phyloP scores from a whole-genome alignment of 495 filamentous ascomycete species.

The Aspergillus wentii region DNA sequence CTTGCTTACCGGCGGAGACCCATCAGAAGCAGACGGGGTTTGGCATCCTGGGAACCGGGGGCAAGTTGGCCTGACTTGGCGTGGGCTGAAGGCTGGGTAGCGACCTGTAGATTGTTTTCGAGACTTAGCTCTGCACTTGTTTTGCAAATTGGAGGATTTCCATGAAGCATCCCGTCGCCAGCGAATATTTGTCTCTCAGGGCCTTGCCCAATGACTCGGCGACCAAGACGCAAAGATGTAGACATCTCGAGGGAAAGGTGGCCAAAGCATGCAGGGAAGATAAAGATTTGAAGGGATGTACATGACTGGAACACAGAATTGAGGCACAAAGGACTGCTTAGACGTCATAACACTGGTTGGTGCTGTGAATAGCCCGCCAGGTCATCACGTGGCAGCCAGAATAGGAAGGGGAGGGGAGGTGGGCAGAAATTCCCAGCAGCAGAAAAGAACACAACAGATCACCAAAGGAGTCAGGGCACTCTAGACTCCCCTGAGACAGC shows the following conservation, averaged over 20 bases:
- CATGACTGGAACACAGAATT: neutral
- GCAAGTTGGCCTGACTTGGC: constrained; percentile 23
- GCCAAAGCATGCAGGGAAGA: neutral
- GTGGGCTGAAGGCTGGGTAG: constrained; percentile 21
- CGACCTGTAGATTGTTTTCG: constrained; percentile 30
- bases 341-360: neutral
- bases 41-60: constrained; percentile 44
- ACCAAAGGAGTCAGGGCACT: too few relatives aligned
- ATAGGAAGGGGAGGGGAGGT: neutral
- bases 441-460: neutral
- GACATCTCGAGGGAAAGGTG: constrained; percentile 2
- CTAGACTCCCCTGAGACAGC: too few relatives aligned
- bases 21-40: constrained; percentile 90
- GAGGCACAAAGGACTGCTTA: neutral
- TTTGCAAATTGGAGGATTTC: constrained; percentile 13
- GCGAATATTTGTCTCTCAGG: constrained; percentile 12
- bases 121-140: constrained; percentile 34
- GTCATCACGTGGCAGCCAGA: too few relatives aligned
- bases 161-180: constrained; percentile 11
- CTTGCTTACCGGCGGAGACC: constrained; percentile 77
- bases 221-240: neutral
- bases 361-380: neutral
- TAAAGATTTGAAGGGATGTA: too few relatives aligned
- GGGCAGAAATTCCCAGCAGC: neutral
- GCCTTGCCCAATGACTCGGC: constrained; percentile 7